Evolutionary conservation across 768 basidiomycete genomes (phyloP), one percentile per base, ranked within the genome.

Genomic region (Tephrocybe rancida): DNA sequence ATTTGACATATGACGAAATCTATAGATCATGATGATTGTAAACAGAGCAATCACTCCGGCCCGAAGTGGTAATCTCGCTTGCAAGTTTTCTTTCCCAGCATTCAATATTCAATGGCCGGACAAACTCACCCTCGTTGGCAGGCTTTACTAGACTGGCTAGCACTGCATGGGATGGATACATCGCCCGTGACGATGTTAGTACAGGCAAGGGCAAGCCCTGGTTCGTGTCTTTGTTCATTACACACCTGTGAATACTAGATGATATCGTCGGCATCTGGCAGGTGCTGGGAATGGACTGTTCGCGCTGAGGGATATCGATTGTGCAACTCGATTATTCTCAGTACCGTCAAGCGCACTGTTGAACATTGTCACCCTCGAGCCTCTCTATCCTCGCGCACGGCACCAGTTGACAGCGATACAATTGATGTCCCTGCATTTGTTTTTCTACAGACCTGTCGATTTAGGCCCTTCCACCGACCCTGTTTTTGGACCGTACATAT

Each of bases 381-480:
- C 77, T 2, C 71, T 82, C 37, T 89, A 93, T 69, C 81, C 86
- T 44, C 38, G 50, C 24, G 59, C 68, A 0, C 55, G 59, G 19
- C 67, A 64, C 29, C 60, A 63, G 14, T 65, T 88, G 55, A 83
- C 80, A 21, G 88, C 90, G 9, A 79, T 78, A 3, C 95, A 97
- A 63, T 67, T 91, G 14, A 80, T 97, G 27, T 84, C 92, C 5
- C 70, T 98, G 54, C 92, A 97, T 73, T 76, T 97, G 9, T 76
- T 83, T 35, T 72, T 95, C 1, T 78, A 90, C 69, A 80, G 79
- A 38, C 88, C 87, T 1, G 49, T 55, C 29, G 61, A 52, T n/a
- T 63, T 65, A 6, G 67, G 63, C 2, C 71, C 73, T 16, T 85
- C 83, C 19, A 57, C 55, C 22, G 88, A 90, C 61, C 72, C 79